Percentiles rank a stretch among this genome's conserved stretches.
Evolutionary conservation across 2,329 filamentous ascomycete species (phyloP).

Genomic region (Hymenoscyphus occultus): DNA sequence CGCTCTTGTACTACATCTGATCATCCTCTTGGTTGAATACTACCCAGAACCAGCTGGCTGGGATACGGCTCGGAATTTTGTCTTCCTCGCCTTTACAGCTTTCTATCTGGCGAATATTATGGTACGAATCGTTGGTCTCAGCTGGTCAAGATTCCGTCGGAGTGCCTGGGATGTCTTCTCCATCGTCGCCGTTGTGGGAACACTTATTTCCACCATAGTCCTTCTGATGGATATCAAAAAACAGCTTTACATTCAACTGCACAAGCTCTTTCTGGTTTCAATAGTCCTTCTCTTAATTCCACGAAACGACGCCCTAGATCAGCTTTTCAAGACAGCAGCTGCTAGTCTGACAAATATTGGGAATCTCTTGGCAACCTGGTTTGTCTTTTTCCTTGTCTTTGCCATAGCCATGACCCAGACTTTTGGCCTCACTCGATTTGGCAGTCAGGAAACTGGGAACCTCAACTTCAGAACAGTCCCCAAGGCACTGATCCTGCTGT

Average conservation of each 20-base stretch:
- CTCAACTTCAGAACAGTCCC: conserved; percentile 92
- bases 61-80: conserved; percentile 65
- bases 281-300: conserved; percentile 89
- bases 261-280: conserved; percentile 91
- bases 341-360: conserved; percentile 87
- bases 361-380: conserved; percentile 93
- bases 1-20: conserved; percentile 76
- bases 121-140: conserved; percentile 82
- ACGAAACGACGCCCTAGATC: conserved; percentile 93
- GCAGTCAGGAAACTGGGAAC: conserved; percentile 67
- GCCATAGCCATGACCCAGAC: conserved; percentile 95
- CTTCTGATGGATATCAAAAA: conserved; percentile 56
- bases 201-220: conserved; percentile 78
- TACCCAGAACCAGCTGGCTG: conserved; percentile 71
- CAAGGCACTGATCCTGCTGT: conserved; percentile 88
- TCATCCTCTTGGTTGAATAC: conserved; percentile 82
- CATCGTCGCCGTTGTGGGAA: conserved; percentile 72
- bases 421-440: conserved; percentile 91
- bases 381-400: conserved; percentile 93
- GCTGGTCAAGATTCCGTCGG: conserved; percentile 85
- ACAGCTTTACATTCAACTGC: conserved; percentile 70
- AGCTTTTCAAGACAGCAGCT: conserved; percentile 97
- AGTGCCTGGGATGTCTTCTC: conserved; percentile 97
- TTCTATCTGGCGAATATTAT: conserved; percentile 80
- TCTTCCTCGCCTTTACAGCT: conserved; percentile 79